Base-by-base conservation (phyloP, 2,329 filamentous ascomycete genomes). In the Blastomyces parvus region DNA sequence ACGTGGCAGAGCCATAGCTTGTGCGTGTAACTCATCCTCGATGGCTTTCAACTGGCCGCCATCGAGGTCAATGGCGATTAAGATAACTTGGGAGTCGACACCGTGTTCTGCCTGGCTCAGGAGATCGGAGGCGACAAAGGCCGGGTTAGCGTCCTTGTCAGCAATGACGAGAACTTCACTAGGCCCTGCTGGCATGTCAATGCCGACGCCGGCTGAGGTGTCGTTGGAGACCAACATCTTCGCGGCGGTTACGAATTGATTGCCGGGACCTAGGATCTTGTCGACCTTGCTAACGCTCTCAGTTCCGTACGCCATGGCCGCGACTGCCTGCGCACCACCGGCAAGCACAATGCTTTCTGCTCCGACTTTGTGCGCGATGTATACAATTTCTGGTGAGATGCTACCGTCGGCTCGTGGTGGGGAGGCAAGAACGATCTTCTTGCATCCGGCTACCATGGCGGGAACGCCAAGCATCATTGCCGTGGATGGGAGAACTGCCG, bases 191-290 rank as follows among this genome's bases (percentile, higher is more conserved):
- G 94, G 94, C 94, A 99, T 99, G 74, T 99, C 94, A 71, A 99
- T 99, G 76, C 91, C 88, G 50, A 97, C 92, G 27, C 90, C 89
- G 14, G 94, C 94, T 65, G 91, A 95, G 55, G 94, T 97, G 74
- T 99, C 94, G 76, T 99, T 99, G 77, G 88, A 90, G 53, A 99
- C 94, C 70, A 92, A 84, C 94, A 99, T 99, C 84, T 99, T 99
- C 61, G 90, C 94, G 0, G 94, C 94, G 0, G 94, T 99, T 50
- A 99, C 94, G 73, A 97, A 99, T 76, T 97, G 94, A 78, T 99
- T 99, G 44, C 94, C 94, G 2, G 94, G 94, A 0, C 94, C 94
- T 14, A 97, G 85, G 69, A 99, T 97, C 84, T 99, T 99, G 82
- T 99, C 94, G 8, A 99, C 94, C 80, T 99, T 99, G 76, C 82